Evolutionary conservation across 108 stramenopile genomes (phyloP), one percentile per base, ranked within the genome.

Genomic region (Fragilariopsis cylindrus): DNA sequence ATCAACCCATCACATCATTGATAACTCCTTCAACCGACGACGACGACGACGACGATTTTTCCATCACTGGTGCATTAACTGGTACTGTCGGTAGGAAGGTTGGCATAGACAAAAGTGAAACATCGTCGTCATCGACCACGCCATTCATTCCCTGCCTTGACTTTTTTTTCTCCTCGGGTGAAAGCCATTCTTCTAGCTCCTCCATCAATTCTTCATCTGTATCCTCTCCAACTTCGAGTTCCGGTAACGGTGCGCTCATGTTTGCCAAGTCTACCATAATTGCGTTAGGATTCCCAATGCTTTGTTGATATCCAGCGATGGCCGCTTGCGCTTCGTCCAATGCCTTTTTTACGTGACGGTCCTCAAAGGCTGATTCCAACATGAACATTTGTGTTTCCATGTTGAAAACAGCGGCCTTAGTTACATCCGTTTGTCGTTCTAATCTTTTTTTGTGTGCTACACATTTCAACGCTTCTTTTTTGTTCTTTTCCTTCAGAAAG

Each of bases 351-450:
- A 81, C 81, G 48, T 81, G 72, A 41, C 75, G 74, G 60, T 73
- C 67, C 63, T 81, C 81, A 56, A 81, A 63, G 53, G 81, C 81
- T 53, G 70, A 71, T 72, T 81, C 81, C 44, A 81, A 39, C 67
- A 76, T 69, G 48, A 81, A 72, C 65, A 81, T 73, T 81, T 81
- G 81, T 3, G 81, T 81, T 64, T 81, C 81, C 81, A 81, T 81
- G 50, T 75, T 71, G 69, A 81, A 81, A 46, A 81, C 60, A n/a
- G 81, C 81, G 30, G 56, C 63, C 57, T 81, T 81, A 67, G 60
- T 58, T 21, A 62, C 52, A 53, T 81, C 81, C n/a, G 56, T 44
- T 48, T 69, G 71, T 2, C 60, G 75, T 63, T 70, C 72, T 21
- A 76, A 42, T 44, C 70, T 4, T 39, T 70, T 69, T 64, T 81